phyloP scores from a whole-genome alignment of 1,284 basidiomycete species.

The Sporisorium reilianum region DNA sequence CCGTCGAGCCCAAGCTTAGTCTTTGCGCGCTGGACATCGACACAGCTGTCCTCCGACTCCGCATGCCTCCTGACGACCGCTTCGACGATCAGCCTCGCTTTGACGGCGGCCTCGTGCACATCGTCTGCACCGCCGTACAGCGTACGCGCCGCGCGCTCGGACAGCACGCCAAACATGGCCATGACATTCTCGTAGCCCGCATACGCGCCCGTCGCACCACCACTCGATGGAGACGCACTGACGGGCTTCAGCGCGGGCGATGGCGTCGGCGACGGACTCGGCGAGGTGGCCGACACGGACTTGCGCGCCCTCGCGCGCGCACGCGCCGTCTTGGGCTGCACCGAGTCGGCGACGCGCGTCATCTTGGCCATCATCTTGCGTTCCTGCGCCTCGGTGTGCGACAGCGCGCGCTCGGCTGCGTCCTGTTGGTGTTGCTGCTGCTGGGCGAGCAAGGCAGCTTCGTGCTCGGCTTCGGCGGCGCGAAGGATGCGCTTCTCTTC shows the following conservation, averaged over 20 bases:
- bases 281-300: not conserved
- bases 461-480: slow-evolving; percentile 27
- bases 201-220: slow-evolving; percentile 13
- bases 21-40: slow-evolving; percentile 19
- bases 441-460: slow-evolving; percentile 3
- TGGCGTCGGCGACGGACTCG: slow-evolving; percentile 15
- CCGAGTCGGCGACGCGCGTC: slow-evolving; percentile 40
- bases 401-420: slow-evolving; percentile 17
- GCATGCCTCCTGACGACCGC: slow-evolving; percentile 33
- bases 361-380: slow-evolving; percentile 48
- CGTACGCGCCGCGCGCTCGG: slow-evolving; percentile 30
- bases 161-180: slow-evolving; percentile 36
- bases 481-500: slow-evolving; percentile 44
- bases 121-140: slow-evolving; percentile 6
- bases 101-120: not conserved
- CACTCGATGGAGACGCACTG: not conserved
- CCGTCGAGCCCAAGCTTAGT: slow-evolving; percentile 8
- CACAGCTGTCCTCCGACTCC: slow-evolving; percentile 16
- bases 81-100: slow-evolving; percentile 40
- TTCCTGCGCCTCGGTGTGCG: slow-evolving; percentile 25
- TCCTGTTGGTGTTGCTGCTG: slow-evolving; percentile 15
- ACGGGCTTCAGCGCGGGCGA: slow-evolving; percentile 15
- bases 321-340: slow-evolving; percentile 46
- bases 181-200: slow-evolving; percentile 44
- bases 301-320: slow-evolving; percentile 33